Percentiles rank a stretch among this genome's conserved stretches.
Evolutionary conservation across 1,284 basidiomycete genomes (phyloP).

Genomic region (Rhodotorula sp.): DNA sequence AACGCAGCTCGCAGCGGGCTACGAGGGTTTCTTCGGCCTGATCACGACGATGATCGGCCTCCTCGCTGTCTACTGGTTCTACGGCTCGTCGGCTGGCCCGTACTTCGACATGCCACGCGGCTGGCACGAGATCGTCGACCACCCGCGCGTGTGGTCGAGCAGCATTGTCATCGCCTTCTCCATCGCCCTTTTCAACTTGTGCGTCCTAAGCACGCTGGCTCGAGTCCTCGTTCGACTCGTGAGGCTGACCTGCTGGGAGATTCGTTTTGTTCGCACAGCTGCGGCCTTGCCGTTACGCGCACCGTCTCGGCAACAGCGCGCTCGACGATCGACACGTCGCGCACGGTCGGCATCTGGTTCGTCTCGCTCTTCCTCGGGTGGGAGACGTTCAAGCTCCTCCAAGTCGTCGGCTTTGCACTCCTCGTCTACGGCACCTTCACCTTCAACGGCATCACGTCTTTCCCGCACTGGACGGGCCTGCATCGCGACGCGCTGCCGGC

Average conservation of each 20-base stretch:
- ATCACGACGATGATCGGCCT: constrained; percentile 72
- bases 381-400: constrained; percentile 86
- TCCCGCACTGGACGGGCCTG: constrained; percentile 28
- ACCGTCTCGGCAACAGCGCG: constrained; percentile 55
- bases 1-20: constrained; percentile 76
- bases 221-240: not conserved
- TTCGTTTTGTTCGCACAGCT: not conserved
- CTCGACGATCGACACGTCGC: constrained; percentile 85
- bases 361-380: constrained; percentile 85
- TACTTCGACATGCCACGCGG: constrained; percentile 92
- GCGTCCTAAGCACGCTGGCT: constrained; percentile 57
- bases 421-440: constrained; percentile 69
- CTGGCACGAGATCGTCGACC: constrained; percentile 82
- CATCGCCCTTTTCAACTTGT: constrained; percentile 88
- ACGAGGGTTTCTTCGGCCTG: constrained; percentile 89
- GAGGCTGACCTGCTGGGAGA: not conserved
- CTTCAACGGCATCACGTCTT: constrained; percentile 15
- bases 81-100: constrained; percentile 57
- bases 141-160: constrained; percentile 73
- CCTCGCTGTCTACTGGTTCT: constrained; percentile 64
- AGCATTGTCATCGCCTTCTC: constrained; percentile 61
- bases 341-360: constrained; percentile 90
- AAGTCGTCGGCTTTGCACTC: constrained; percentile 83
- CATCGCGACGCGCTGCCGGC: constrained; percentile 26
- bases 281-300: constrained; percentile 70